Evolutionary conservation across 2,329 filamentous ascomycete species (phyloP), one percentile per base, ranked within the genome.

Genomic region (Aspergillus ibericus): DNA sequence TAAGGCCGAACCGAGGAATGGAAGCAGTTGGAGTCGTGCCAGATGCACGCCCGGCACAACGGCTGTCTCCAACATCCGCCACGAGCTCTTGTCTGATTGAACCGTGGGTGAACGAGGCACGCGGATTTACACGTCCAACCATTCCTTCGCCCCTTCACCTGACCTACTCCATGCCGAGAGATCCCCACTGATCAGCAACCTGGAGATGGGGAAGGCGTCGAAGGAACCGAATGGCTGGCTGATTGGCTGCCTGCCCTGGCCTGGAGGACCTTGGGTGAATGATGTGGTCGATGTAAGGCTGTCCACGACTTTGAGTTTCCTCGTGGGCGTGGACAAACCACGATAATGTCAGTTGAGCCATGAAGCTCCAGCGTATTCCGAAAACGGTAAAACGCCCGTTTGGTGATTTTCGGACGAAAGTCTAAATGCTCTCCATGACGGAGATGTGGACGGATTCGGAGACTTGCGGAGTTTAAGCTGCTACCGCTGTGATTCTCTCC

Each of bases 1-100:
- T 57, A 27, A 36, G 16, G 29, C 47, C 55, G 54, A 59, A 57
- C 58, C 58, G 55, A 44, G 29, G 29, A 22, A 18, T 40, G 54
- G 50, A 54, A 46, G 27, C 27, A 50, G 25, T 59, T 57, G 58
- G 58, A 59, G 58, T 59, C 49, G 29, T 51, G 38, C 49, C 55
- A 49, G 9, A 55, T 29, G 34, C 47, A 36, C 35, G 46, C 46
- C 32, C 50, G 15, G 46, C n/a, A 49, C 34, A 59, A 58, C 56
- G 52, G 56, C 46, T 51, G 52, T 50, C 52, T 51, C 56, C 56
- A 59, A 55, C 36, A 55, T 29, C 15, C 27, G 40, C 42, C 42
- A 46, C 32, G 52, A 58, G 29, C 32, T 32, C 10, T 6, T 35
- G 10, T n/a, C 47, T 29, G 27, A 40, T 44, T 12, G 16, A 48